A percentile compares a stretch with the other conserved stretches of the same genome.
These are phyloP conservation scores for Talaromyces nanjingensis DNA, from an alignment of 495 filamentous ascomycete genomes.

Conservation along the genomic window DNA sequence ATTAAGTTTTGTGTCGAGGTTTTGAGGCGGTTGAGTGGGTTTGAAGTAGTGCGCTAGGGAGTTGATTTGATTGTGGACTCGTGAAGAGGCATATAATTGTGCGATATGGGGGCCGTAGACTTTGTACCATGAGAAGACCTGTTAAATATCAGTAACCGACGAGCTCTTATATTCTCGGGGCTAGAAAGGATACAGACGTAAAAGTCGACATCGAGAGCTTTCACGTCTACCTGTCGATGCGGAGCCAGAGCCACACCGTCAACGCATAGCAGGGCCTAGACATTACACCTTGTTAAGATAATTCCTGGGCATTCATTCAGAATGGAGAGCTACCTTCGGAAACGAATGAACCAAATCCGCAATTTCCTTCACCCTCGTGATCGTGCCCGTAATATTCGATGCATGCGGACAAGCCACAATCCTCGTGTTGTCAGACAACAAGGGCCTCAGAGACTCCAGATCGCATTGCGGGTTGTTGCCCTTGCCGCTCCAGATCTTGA, in stretches of 20 bases:
- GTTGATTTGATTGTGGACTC: background rate
- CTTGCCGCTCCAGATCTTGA: background rate
- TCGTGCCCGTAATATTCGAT: background rate
- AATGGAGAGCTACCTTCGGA: background rate
- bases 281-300: background rate
- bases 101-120: background rate
- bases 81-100: background rate
- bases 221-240: background rate
- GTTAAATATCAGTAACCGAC: background rate
- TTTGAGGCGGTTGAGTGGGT: background rate
- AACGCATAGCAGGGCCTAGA: background rate
- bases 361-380: background rate
- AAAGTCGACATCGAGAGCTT: background rate
- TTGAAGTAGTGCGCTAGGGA: background rate
- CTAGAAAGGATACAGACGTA: background rate
- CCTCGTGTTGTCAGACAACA: background rate
- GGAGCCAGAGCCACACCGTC: background rate
- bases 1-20: background rate
- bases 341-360: background rate
- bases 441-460: background rate
- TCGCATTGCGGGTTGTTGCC: background rate
- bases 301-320: too few relatives aligned
- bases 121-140: background rate
- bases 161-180: background rate
- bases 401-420: background rate